These are phyloP conservation scores for Boehmeria nivea DNA, from an alignment of 306 rosid species.

Conservation along the genomic window DNA sequence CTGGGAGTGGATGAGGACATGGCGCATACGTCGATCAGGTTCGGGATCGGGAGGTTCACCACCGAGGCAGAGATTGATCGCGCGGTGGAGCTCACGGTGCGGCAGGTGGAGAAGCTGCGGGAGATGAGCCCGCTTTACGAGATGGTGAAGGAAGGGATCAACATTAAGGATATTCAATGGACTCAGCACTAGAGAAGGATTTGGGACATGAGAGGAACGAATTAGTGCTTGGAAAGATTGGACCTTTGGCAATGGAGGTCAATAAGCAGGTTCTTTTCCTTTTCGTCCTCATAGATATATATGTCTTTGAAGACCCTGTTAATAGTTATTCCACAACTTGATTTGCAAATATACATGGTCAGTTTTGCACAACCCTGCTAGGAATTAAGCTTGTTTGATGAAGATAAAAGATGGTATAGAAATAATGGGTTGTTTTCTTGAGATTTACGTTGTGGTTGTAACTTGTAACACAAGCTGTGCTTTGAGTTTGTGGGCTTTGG, in stretches of 20 bases:
- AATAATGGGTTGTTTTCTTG: background rate
- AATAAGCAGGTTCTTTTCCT: background rate
- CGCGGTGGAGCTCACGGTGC: conserved; percentile 68
- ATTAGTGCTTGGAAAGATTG: background rate
- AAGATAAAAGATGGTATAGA: background rate
- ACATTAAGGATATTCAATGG: conserved; percentile 83
- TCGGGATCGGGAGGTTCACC: conserved; percentile 94
- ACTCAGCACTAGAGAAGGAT: conserved; percentile 51
- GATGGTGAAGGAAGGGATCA: conserved; percentile 87
- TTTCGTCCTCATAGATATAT: background rate
- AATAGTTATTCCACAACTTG: background rate
- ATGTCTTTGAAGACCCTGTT: background rate
- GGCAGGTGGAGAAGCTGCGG: conserved; percentile 83
- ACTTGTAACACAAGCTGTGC: background rate
- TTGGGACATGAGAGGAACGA: background rate
- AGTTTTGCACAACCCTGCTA: too few relatives aligned
- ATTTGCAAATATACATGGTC: background rate
- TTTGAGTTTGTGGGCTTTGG: too few relatives aligned
- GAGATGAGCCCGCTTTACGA: conserved; percentile 98
- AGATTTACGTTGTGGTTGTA: too few relatives aligned
- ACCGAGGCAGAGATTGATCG: conserved; percentile 82
- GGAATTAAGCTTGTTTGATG: background rate
- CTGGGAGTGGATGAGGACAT: conserved; percentile 98
- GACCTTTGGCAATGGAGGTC: background rate
- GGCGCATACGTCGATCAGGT: conserved; percentile 97